Evolutionary conservation across 306 rosid genomes (phyloP), one percentile per base, ranked within the genome.

Genomic region (Gastrolobium villosum): DNA sequence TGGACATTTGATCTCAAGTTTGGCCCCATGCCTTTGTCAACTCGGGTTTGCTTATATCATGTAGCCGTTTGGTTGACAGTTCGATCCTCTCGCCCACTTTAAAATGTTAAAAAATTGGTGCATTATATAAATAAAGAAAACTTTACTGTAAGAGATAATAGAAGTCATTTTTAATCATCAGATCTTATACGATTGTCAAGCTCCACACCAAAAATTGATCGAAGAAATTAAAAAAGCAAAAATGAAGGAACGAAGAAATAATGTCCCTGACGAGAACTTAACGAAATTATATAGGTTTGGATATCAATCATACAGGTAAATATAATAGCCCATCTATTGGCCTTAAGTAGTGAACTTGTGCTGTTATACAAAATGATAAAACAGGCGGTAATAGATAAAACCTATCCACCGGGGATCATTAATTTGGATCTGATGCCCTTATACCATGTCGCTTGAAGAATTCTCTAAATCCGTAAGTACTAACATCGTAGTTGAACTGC

Each of bases 381-480:
- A 32, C 48, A 66, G 5, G 80, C 56, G 39, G 39, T 8, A 66
- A 53, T 40, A 67, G 41, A 79, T 56, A 28, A 44, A 65, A 73
- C 71, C 11, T 49, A 76, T 37, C 53, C 36, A 11, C 75, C 40
- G 37, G 43, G 37, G 43, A 70, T 46, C 71, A 66, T 84, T 75
- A 88, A 20, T 20, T 87, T 2, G 59, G 63, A 74, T 84, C 83
- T 41, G 88, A 88, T 49, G 92, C 43, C 75, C 30, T 59, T 56
- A 92, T 75, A 41, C 92, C 90, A 13, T 90, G 79, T 56, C 93
- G 93, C 94, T 90, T 93, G 87, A 95, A 91, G 86, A 88, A 89
- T 83, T 95, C 97, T 82, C 99, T 87, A 83, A 95, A 95, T 81
- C 99, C 98, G 10, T 95, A 93, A 39, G 87, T 74, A 81, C 98